phyloP scores from a whole-genome alignment of 768 basidiomycete species.

The Termitomyces sp. region DNA sequence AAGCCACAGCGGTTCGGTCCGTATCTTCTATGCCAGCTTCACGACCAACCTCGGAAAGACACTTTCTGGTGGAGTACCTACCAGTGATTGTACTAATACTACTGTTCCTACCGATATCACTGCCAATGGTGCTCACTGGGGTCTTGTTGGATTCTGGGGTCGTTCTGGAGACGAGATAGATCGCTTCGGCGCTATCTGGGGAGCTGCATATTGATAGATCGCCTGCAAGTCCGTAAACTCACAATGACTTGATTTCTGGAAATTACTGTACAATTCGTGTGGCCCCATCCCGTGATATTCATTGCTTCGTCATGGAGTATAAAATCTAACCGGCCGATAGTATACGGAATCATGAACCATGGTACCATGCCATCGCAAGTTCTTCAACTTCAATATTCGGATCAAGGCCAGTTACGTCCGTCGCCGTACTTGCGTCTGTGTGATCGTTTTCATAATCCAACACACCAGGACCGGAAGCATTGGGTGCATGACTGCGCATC shows the following conservation, averaged over 20 bases:
- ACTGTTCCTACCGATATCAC: conserved; percentile 25
- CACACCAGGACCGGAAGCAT: not conserved
- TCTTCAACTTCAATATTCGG: not conserved
- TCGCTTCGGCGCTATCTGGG: conserved; percentile 26
- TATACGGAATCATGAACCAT: not conserved
- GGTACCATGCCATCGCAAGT: not conserved
- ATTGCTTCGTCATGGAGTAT: not conserved
- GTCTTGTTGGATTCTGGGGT: conserved; percentile 28
- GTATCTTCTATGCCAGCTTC: conserved; percentile 27
- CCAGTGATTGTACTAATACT: conserved; percentile 21
- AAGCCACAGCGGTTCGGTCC: conserved; percentile 19
- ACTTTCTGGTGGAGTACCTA: conserved; percentile 22
- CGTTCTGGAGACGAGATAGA: conserved; percentile 26
- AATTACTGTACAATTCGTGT: not conserved
- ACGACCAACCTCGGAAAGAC: conserved; percentile 25
- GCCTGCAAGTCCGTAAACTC: not conserved
- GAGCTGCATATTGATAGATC: conserved; percentile 17
- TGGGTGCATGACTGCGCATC: not conserved
- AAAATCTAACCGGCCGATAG: too few relatives aligned
- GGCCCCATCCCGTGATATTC: not conserved
- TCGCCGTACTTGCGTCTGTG: not conserved
- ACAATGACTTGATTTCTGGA: not conserved
- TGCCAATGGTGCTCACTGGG: conserved; percentile 20
- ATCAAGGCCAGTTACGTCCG: not conserved
- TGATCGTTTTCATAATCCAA: not conserved